Evolutionary conservation across 768 basidiomycete genomes (phyloP).

Genomic region (Pleurotus cornucopiae): DNA sequence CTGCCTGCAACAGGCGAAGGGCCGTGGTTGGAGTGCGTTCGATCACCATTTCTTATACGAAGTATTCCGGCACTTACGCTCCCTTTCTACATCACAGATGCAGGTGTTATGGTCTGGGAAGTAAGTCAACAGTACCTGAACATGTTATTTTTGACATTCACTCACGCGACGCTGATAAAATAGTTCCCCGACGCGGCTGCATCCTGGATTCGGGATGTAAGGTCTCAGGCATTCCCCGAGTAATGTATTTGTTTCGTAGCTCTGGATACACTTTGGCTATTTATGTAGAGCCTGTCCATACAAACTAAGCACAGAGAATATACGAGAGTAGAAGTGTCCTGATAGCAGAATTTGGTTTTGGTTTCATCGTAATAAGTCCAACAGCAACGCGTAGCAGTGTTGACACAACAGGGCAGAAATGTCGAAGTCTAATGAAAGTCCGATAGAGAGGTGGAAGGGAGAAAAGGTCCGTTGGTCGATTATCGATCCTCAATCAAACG

Average conservation of each 20-base stretch:
- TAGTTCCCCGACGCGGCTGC: slow-evolving; percentile 37
- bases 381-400: too few relatives aligned
- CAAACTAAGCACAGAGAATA: too few relatives aligned
- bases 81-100: slow-evolving; percentile 15
- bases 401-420: too few relatives aligned
- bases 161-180: background rate
- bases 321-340: too few relatives aligned
- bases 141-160: background rate
- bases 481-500: background rate
- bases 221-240: slow-evolving; percentile 29
- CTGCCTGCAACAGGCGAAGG: slow-evolving; percentile 58
- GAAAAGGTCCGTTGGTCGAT: background rate
- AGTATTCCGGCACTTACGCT: background rate
- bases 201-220: slow-evolving; percentile 36
- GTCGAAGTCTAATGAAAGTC: background rate
- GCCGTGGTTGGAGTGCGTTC: slow-evolving; percentile 63
- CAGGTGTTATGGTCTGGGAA: slow-evolving; percentile 28
- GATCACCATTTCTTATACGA: background rate
- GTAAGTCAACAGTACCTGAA: slow-evolving; percentile 11
- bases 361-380: too few relatives aligned
- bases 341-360: too few relatives aligned
- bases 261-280: background rate
- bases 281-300: too few relatives aligned
- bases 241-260: slow-evolving; percentile 13
- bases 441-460: background rate